These are phyloP conservation scores for Cladobotryum mycophilum DNA, from an alignment of 2,329 filamentous ascomycete genomes.

Conservation along the genomic window DNA sequence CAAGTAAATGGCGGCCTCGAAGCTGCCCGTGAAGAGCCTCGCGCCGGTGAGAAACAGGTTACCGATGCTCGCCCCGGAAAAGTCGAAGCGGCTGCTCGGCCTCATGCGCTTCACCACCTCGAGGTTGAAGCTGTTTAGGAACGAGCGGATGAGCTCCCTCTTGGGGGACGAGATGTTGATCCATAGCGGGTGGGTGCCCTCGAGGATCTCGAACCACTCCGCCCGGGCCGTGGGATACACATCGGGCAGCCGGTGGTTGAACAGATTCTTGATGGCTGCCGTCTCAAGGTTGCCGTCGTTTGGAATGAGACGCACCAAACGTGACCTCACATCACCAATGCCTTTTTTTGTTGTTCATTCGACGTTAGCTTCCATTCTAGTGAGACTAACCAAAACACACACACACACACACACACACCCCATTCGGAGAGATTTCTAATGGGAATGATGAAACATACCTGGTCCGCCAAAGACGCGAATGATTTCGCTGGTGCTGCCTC, in stretches of 20 bases:
- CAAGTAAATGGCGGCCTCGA: conserved; percentile 88
- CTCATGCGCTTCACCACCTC: conserved; percentile 72
- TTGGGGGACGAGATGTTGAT: conserved; percentile 61
- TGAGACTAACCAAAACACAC: neutral
- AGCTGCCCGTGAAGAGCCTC: conserved; percentile 82
- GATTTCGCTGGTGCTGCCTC: conserved; percentile 86
- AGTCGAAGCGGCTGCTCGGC: conserved; percentile 69
- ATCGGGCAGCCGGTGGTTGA: conserved; percentile 77
- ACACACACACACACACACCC: too few relatives aligned
- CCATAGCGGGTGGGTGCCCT: conserved; percentile 76
- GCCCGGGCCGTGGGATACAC: conserved; percentile 53
- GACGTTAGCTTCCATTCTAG: neutral
- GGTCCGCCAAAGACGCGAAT: conserved; percentile 93
- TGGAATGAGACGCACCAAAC: conserved; percentile 86
- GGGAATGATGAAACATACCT: conserved; percentile 46
- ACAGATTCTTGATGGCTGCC: conserved; percentile 70
- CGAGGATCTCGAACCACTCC: conserved; percentile 87
- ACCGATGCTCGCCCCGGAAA: conserved; percentile 67
- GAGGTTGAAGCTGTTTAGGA: conserved; percentile 69
- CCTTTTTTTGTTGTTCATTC: conserved; percentile 22
- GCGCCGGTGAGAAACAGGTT: conserved; percentile 81
- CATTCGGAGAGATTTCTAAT: too few relatives aligned
- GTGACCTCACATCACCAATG: conserved; percentile 42
- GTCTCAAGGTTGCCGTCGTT: conserved; percentile 55
- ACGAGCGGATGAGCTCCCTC: conserved; percentile 69